Evolutionary conservation across 345 rosid genomes (phyloP), one percentile per base, ranked within the genome.

Genomic region (Camelina laxa): DNA sequence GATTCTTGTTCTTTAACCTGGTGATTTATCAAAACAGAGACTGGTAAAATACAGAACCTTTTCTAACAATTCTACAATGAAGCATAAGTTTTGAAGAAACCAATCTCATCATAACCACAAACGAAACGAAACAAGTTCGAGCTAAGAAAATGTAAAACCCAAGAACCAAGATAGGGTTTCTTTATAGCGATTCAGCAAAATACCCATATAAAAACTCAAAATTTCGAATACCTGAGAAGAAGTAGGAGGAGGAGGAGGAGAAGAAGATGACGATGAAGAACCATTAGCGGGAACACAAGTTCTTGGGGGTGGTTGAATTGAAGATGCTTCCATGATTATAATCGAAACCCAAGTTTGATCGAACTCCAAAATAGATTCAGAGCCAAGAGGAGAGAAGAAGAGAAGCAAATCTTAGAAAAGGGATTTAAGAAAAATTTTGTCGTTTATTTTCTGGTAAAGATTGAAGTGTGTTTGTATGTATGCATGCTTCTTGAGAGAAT

Each of bases 1-100:
- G 30, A 27, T 27, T 27, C 30, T 48, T 84, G 39, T 77, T 74
- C 83, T 75, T 42, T 61, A 33, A 49, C 65, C 79, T 79, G 80
- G 61, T 60, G 24, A 64, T 61, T 60, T 17, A 64, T 50, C 4
- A 24, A 8, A 50, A 14, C n/a, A n/a, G n/a, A 62, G 62, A 61
- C 14, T 50, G 11, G 20, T 53, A 10, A 24, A 35, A 27, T 9
- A 27, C 2, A 35, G 1, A 47, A 36, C 13, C 60, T 51, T 27
- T 72, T 27, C 12, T 38, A n/a, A 49, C 39, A 48, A 33, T 39
- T 61, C 5, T 24, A 24, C 39, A 27, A 8, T 27, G 57, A 65
- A 47, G 45, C 54, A 36, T 2, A 42, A 42, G 1, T 13, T 42
- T 42, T 42, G 48, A 27, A 42, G 48, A 13, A 42, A 4, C 7